phyloP scores from a whole-genome alignment of 2,329 filamentous ascomycete genomes.

The Colletotrichum tropicale region DNA sequence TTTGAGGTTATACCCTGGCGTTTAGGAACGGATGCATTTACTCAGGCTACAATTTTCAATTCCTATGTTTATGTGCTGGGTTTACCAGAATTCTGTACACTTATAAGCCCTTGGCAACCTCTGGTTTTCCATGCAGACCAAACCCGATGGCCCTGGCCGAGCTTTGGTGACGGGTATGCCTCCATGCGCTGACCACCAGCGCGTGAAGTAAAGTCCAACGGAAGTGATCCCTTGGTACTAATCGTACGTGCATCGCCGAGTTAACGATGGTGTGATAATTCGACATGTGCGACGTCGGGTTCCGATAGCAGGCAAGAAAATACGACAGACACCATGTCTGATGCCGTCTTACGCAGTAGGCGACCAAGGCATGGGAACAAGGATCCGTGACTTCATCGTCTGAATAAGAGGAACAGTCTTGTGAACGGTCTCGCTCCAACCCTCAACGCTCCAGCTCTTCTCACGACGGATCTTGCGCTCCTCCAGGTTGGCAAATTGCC shows the following conservation, averaged over 20 bases:
- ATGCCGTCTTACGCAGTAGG: slow-evolving; percentile 71
- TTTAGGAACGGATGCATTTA: neutral
- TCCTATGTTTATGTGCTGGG: slow-evolving; percentile 19
- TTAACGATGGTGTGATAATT: neutral
- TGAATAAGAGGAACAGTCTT: slow-evolving; percentile 98
- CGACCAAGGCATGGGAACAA: slow-evolving; percentile 96
- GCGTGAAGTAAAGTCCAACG: neutral
- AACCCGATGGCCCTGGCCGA: neutral
- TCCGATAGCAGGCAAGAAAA: neutral
- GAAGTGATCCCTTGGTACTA: neutral
- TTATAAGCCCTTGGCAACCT: neutral
- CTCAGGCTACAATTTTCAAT: slow-evolving; percentile 5
- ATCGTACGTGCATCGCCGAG: neutral
- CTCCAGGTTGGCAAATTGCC: slow-evolving; percentile 97
- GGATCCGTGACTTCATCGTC: slow-evolving; percentile 90
- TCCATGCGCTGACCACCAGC: neutral
- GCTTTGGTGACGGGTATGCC: neutral
- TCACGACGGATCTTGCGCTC: slow-evolving; percentile 90
- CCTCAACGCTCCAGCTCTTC: slow-evolving; percentile 93
- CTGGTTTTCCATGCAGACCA: neutral
- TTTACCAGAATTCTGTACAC: slow-evolving; percentile 11
- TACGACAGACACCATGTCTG: neutral
- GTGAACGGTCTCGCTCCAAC: slow-evolving; percentile 97
- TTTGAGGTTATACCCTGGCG: slow-evolving; percentile 26
- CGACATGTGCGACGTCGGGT: neutral